Evolutionary conservation across 2,329 filamentous ascomycete species (phyloP), one percentile per base, ranked within the genome.

Genomic region (Neonectria ditissima): DNA sequence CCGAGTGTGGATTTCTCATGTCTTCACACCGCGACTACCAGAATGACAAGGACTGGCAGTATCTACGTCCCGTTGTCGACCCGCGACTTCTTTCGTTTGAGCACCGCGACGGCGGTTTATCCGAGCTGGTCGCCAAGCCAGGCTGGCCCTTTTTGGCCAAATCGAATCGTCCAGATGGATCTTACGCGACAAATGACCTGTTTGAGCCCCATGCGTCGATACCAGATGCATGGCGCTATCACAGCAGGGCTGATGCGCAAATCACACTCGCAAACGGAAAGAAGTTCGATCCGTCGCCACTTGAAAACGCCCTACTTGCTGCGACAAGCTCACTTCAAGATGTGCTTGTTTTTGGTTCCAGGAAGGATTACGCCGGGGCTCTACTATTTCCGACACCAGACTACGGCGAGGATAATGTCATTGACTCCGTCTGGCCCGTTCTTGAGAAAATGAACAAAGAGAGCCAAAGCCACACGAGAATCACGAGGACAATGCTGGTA

Each of bases 1-100:
- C 87, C 9, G 89, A 91, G 71, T 91, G 88, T 59, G 88, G 89
- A 0, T 91, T 91, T 63, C 73, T 91, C 14, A 80, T 91, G 71
- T 89, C 86, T 4, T 91, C 89, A 0, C 82, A 87, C 71, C 82
- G 88, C 22, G 77, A 87, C 24, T 91, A 86, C 60, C 62, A 59
- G 0, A 73, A 65, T 0, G 88, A 91, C 60, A 81, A 76, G n/a
- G 83, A 84, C 2, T 91, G 88, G 88, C 83, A 89, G 64, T 89
- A 86, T 64, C 79, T 91, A 1, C 81, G 88, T 10, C 75, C 80
- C 2, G 71, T 76, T 1, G 59, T 66, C 2, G 70, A 76, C 18
- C 45, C 74, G 1, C 54, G 73, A 0, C 67, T 78, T 56, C 66
- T 87, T 22, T 57, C 69, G 0, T 86, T 91, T 37, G 84, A 87